Evolutionary conservation across 192 early-diverging fungal genomes (phyloP), one percentile per base, ranked within the genome.

Genomic region (Obelidium mucronatum): DNA sequence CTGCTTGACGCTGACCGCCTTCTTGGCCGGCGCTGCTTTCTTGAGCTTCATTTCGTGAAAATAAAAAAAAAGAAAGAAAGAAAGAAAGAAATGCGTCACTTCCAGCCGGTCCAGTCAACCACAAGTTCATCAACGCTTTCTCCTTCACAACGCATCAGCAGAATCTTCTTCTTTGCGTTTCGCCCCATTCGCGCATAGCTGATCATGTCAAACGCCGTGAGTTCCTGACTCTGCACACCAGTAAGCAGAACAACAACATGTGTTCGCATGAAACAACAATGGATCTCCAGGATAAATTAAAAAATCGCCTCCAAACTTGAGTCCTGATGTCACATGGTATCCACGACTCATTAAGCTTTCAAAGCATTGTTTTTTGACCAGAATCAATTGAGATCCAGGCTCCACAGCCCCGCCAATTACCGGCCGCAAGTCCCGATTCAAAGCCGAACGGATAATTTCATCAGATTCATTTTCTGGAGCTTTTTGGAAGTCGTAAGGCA

Each of bases 301-400:
- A 78, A 90, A 97, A 67, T 97, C 94, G 8, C 93, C 94, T 6
- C 95, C 95, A 84, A 93, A 97, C 76, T 94, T 94, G 65, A 89
- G 82, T 31, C 92, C 94, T 19, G 83, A 77, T 1, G 92, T 91
- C 3, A 96, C 73, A 77, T 84, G 94, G 70, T 84, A 93, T 2
- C 91, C 87, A 3, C 81, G 78, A 1, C 78, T 51, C 60, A 92
- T 92, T 26, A 97, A 80, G 63, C 91, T 79, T 42, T 80, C 78
- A 80, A 86, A 97, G 22, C 62, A 68, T 39, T 74, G 84, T 28
- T 80, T 48, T 48, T 6, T 15, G 44, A 48, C 44, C 11, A 48
- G 44, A 19, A 48, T 48, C n/a, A n/a, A n/a, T n/a, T n/a, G n/a
- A n/a, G n/a, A n/a, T n/a, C n/a, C n/a, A n/a, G n/a, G n/a, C n/a